Conservation (phyloP, 2,329 filamentous ascomycete species). For the Diaporthe sp. region DNA sequence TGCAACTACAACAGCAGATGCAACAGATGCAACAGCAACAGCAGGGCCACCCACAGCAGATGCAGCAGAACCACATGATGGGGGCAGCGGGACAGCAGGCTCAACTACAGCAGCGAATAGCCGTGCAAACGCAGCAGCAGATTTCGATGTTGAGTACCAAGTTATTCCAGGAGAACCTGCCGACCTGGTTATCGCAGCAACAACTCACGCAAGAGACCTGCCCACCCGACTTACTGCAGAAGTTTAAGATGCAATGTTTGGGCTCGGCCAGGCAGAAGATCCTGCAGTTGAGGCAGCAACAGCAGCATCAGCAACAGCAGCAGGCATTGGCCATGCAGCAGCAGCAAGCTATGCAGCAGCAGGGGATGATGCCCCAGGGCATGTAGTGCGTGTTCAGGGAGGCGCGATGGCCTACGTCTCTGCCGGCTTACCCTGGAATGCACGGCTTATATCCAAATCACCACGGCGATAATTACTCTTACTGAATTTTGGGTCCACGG, state of each 20-base stretch:
- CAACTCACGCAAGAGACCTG: conserved; percentile 59
- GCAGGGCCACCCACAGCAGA: conserved; percentile 47
- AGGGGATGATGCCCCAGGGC: conserved; percentile 68
- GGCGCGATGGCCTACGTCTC: neutral
- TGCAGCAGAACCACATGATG: conserved; percentile 48
- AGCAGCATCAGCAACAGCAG: conserved; percentile 43
- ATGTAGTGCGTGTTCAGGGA: conserved; percentile 53
- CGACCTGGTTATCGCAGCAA: conserved; percentile 52
- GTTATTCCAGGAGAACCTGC: conserved; percentile 58
- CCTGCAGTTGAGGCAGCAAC: conserved; percentile 44
- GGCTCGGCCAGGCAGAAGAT: conserved; percentile 55
- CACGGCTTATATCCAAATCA: neutral
- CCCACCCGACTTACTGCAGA: conserved; percentile 60
- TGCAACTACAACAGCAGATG: conserved; percentile 46
- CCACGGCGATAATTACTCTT: conserved; percentile 13
- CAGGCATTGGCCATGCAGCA: conserved; percentile 53
- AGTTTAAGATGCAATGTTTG: conserved; percentile 60
- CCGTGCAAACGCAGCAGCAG: conserved; percentile 1
- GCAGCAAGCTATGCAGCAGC: conserved; percentile 53
- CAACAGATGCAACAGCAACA: conserved; percentile 53
- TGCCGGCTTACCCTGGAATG: neutral
- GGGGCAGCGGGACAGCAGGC: conserved; percentile 37
- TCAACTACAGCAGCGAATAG: conserved; percentile 35
- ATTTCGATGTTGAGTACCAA: conserved; percentile 41
- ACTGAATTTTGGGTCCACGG: neutral